Conservation (phyloP, 2,329 filamentous ascomycete genomes). For the Ilyonectria sp. region DNA sequence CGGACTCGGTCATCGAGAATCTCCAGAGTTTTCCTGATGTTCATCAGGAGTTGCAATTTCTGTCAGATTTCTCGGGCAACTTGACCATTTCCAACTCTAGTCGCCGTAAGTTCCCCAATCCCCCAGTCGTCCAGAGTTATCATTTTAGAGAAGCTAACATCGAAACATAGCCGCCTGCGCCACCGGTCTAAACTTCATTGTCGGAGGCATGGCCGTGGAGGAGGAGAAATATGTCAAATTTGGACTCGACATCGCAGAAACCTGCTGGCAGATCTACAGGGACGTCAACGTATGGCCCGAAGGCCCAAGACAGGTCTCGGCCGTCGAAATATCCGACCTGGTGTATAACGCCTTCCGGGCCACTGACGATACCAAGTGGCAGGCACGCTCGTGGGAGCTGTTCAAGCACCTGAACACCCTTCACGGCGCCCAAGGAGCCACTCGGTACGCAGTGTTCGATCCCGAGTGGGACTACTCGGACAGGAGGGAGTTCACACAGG, state of each 20-base stretch:
- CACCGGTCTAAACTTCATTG: neutral
- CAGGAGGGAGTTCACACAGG: neutral
- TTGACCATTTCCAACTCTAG: neutral
- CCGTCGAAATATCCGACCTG: neutral
- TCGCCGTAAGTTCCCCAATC: neutral
- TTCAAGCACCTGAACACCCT: neutral
- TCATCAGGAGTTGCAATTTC: neutral
- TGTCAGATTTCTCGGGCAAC: slow-evolving; percentile 1
- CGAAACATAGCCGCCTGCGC: neutral
- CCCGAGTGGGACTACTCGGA: neutral
- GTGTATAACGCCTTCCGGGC: neutral
- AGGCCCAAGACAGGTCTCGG: neutral
- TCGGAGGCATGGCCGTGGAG: slow-evolving; percentile 2
- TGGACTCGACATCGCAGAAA: neutral
- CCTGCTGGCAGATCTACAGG: neutral
- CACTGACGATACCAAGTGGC: neutral
- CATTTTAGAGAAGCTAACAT: neutral
- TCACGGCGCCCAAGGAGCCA: neutral
- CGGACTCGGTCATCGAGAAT: slow-evolving; percentile 1
- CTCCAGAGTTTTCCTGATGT: neutral
- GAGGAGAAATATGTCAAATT: neutral
- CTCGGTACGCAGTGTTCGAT: neutral
- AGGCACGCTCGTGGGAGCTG: neutral
- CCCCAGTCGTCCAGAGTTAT: neutral
- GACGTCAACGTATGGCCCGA: neutral